Evolutionary conservation across 2,329 filamentous ascomycete genomes (phyloP).

Genomic region (Claviceps sp.): DNA sequence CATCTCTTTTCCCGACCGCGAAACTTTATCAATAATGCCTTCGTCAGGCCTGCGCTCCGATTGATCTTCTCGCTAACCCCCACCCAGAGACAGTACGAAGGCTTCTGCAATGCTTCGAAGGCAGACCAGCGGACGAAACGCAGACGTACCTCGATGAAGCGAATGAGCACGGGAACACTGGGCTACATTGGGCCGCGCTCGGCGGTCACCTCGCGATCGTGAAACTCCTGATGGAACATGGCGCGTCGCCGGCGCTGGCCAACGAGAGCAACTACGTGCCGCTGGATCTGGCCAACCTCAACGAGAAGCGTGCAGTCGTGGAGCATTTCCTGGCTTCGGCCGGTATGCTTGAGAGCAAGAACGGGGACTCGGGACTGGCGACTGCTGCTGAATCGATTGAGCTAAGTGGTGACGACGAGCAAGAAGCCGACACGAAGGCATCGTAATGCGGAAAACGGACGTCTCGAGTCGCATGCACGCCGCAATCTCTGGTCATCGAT

Average conservation of each 20-base stretch:
- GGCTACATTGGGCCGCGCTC: slow-evolving; percentile 85
- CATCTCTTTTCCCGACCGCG: too few relatives aligned
- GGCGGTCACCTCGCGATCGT: slow-evolving; percentile 77
- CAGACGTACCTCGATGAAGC: slow-evolving; percentile 48
- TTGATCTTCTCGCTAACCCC: not conserved
- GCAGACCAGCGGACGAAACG: slow-evolving; percentile 26
- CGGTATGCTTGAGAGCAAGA: slow-evolving; percentile 32
- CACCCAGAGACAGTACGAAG: slow-evolving; percentile 30
- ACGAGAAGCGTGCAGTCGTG: slow-evolving; percentile 52
- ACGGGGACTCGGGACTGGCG: slow-evolving; percentile 30
- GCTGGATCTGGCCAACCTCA: slow-evolving; percentile 59
- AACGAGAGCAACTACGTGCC: slow-evolving; percentile 79
- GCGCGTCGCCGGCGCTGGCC: slow-evolving; percentile 62
- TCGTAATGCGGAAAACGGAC: not conserved
- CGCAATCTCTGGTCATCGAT: not conserved
- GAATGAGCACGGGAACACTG: slow-evolving; percentile 79
- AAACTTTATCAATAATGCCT: too few relatives aligned
- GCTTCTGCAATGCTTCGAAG: slow-evolving; percentile 29
- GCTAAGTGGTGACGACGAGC: slow-evolving; percentile 19
- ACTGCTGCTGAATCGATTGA: slow-evolving; percentile 25
- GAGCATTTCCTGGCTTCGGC: slow-evolving; percentile 43
- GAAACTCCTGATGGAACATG: slow-evolving; percentile 60
- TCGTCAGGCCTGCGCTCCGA: too few relatives aligned
- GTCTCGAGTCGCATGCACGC: not conserved
- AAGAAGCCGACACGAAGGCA: slow-evolving; percentile 10